Percentiles rank a stretch among this genome's conserved stretches.
Evolutionary conservation across 208 protist genomes (phyloP).

Genomic region (Leishmania tarentolae): DNA sequence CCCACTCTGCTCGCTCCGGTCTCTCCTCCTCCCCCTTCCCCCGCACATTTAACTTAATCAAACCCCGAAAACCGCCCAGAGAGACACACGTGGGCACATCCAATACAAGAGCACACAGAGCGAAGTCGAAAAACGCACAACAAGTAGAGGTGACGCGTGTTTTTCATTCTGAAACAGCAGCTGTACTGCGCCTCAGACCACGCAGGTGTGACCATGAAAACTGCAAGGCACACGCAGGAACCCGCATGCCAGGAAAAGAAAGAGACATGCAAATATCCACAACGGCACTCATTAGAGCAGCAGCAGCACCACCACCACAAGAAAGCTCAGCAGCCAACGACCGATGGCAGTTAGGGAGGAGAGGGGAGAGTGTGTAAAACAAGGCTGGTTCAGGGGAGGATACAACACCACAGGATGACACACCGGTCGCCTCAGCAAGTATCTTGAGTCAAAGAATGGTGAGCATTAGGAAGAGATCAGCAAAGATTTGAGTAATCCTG

Average conservation of each 20-base stretch:
- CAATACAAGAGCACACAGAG: not conserved
- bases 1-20: not conserved
- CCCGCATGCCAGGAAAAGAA: not conserved
- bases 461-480: not conserved
- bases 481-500: too few relatives aligned
- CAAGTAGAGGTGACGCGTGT: not conserved
- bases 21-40: too few relatives aligned
- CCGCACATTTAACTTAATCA: not conserved
- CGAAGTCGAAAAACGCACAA: not conserved
- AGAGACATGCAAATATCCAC: not conserved
- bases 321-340: not conserved
- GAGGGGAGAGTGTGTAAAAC: not conserved
- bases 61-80: not conserved
- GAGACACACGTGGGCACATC: slow-evolving; percentile 9
- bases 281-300: not conserved
- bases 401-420: not conserved
- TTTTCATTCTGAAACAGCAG: too few relatives aligned
- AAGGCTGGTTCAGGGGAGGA: not conserved
- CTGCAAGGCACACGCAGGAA: not conserved
- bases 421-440: not conserved
- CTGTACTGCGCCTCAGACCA: too few relatives aligned
- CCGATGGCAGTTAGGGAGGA: not conserved
- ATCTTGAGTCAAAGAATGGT: not conserved
- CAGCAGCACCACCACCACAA: not conserved
- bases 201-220: not conserved